A percentile compares a stretch with the other conserved stretches of the same genome.
These are phyloP conservation scores for Yarrowia yakushimensis DNA, from an alignment of 805 yeast genomes.

Conservation along the genomic window DNA sequence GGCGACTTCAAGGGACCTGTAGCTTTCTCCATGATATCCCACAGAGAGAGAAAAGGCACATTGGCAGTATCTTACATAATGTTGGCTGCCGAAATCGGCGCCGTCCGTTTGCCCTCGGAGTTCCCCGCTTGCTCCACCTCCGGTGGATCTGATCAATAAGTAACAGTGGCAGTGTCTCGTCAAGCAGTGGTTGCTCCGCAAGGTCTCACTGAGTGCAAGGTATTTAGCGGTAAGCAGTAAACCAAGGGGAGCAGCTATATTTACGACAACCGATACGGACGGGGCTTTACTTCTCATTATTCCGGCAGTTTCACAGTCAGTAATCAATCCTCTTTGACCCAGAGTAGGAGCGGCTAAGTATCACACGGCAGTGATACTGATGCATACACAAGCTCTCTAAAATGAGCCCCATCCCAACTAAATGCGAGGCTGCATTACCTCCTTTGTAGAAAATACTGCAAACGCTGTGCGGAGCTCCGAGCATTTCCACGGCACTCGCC, in stretches of 20 bases:
- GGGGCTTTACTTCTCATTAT: not conserved
- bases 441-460: not conserved
- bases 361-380: not conserved
- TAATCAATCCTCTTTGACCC: not conserved
- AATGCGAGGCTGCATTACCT: not conserved
- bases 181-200: not conserved
- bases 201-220: not conserved
- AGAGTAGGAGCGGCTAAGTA: slow-evolving; percentile 8
- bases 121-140: no score
- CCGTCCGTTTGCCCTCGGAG: not conserved
- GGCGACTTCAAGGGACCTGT: not conserved
- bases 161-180: not conserved
- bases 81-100: not conserved
- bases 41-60: not conserved
- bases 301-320: not conserved
- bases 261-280: not conserved
- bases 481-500: not conserved
- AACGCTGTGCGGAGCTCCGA: not conserved
- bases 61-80: not conserved
- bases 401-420: not conserved
- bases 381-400: not conserved
- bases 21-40: not conserved
- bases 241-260: not conserved
- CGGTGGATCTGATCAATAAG: not conserved
- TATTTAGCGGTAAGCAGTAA: not conserved